Base-by-base conservation (phyloP, 306 rosid species). In the Sechiopsis laciniata region DNA sequence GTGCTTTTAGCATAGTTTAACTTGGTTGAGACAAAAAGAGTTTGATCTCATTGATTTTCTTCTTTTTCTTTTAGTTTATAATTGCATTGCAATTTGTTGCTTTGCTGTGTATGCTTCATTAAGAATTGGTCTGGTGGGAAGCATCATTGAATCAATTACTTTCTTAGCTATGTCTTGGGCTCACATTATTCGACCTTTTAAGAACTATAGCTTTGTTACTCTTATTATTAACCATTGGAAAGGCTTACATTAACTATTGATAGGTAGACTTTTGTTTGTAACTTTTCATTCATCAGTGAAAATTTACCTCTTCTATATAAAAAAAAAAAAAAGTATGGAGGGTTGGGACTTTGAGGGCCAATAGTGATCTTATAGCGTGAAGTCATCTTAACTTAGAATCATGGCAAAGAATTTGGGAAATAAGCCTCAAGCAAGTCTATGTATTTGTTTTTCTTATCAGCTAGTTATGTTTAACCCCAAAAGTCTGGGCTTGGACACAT, bases 61-160 rank as follows among this genome's bases (percentile, higher is more conserved):
- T 37, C 45, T 5, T 37, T 37, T 72, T 12, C 20, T 58, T 52
- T 58, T 0, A 12, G 42, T 8, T 61, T 21, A 45, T 50, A 37
- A 67, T 62, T 55, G 50, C 59, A 22, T 69, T 21, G n/a, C 40
- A 69, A 48, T 5, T 68, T 68, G 73, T 46, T 45, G n/a, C 17
- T 65, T 37, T 37, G 8, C 32, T 45, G 16, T 66, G 53, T 42
- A 11, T 66, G 16, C 54, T 45, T 19, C 17, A 2, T 40, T 35
- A 35, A 63, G 22, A 63, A 14, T 62, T 16, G 45, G 70, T 29
- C 17, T 32, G 37, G 37, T 1, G 37, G 37, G 37, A 32, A 32
- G 37, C 37, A 32, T 32, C 37, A 32, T 32, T 32, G 37, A 32
- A 32, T 32, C 37, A 32, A 32, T 32, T 32, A 32, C 37, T 32